Conservation (phyloP, 495 filamentous ascomycete genomes). For the Pyrenula massariospora region DNA sequence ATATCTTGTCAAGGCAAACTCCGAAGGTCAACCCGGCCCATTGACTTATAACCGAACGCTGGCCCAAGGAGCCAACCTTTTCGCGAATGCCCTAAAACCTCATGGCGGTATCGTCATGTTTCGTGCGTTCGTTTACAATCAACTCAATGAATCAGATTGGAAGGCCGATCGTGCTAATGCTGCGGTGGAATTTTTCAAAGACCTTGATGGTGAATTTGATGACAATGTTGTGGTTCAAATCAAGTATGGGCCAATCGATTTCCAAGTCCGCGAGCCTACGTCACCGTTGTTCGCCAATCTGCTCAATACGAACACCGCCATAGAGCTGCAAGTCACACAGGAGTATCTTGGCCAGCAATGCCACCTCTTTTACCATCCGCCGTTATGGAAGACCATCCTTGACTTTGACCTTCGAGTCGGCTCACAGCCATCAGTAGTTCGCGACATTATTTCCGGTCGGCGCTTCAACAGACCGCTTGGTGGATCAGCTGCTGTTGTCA, state of each 20-base stretch:
- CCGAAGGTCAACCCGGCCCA: slow-evolving; percentile 63
- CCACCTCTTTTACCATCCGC: slow-evolving; percentile 54
- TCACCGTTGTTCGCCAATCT: slow-evolving; percentile 62
- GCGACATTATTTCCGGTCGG: slow-evolving; percentile 46
- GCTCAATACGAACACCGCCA: slow-evolving; percentile 40
- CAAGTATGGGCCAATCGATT: slow-evolving; percentile 67
- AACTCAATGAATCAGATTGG: slow-evolving; percentile 45
- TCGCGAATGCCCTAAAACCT: slow-evolving; percentile 46
- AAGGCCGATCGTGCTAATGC: slow-evolving; percentile 58
- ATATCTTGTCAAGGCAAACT: slow-evolving; percentile 62
- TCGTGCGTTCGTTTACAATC: slow-evolving; percentile 63
- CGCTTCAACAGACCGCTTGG: slow-evolving; percentile 45
- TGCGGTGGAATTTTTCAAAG: slow-evolving; percentile 54
- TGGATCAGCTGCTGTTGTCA: slow-evolving; percentile 57
- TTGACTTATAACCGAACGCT: slow-evolving; percentile 59
- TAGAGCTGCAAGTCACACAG: slow-evolving; percentile 56
- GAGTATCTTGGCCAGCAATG: slow-evolving; percentile 65
- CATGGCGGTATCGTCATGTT: slow-evolving; percentile 61
- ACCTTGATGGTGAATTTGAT: slow-evolving; percentile 52
- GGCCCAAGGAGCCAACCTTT: slow-evolving; percentile 57
- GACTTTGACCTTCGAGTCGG: slow-evolving; percentile 56
- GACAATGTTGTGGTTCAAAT: slow-evolving; percentile 63
- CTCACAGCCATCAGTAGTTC: slow-evolving; percentile 34
- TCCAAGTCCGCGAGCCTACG: slow-evolving; percentile 59
- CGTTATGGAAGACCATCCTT: slow-evolving; percentile 55